Evolutionary conservation across 2,329 filamentous ascomycete species (phyloP).

Genomic region (Xylaria hypoxylon): DNA sequence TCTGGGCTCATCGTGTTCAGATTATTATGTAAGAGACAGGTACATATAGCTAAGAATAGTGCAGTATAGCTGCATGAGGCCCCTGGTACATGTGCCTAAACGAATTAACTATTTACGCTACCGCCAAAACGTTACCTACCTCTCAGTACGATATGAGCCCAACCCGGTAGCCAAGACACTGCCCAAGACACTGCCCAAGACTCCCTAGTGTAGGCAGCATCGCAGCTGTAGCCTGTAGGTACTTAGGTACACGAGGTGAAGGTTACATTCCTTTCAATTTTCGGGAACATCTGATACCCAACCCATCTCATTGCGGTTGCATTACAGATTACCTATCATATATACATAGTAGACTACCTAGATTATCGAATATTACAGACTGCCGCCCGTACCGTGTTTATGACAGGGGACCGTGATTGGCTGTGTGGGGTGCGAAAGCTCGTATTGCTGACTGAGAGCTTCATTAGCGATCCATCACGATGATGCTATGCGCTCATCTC

Average conservation of each 20-base stretch:
- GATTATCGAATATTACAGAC: background rate
- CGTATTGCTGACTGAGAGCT: slow-evolving; percentile 34
- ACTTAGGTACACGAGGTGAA: too few species aligned
- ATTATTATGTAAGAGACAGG: too few species aligned
- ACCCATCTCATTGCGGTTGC: slow-evolving; percentile 17
- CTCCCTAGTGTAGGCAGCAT: too few species aligned
- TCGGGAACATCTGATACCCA: background rate
- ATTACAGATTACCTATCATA: slow-evolving; percentile 1
- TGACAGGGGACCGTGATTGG: slow-evolving; percentile 29
- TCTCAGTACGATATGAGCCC: background rate
- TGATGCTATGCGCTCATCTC: too few species aligned
- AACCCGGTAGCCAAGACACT: too few species aligned
- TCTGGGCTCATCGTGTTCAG: too few species aligned
- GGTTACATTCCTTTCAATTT: too few species aligned
- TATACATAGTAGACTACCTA: too few species aligned
- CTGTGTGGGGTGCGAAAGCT: slow-evolving; percentile 15
- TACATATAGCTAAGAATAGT: too few species aligned
- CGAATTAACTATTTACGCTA: background rate
- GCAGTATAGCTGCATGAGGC: too few species aligned
- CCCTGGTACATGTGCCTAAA: background rate
- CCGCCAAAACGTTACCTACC: slow-evolving; percentile 1
- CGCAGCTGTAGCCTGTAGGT: too few species aligned
- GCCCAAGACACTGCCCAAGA: too few species aligned
- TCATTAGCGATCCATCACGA: background rate
- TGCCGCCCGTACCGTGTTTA: background rate